Evolutionary conservation across 305 asterid species (phyloP).

Genomic region (Fraxinus velutina): DNA sequence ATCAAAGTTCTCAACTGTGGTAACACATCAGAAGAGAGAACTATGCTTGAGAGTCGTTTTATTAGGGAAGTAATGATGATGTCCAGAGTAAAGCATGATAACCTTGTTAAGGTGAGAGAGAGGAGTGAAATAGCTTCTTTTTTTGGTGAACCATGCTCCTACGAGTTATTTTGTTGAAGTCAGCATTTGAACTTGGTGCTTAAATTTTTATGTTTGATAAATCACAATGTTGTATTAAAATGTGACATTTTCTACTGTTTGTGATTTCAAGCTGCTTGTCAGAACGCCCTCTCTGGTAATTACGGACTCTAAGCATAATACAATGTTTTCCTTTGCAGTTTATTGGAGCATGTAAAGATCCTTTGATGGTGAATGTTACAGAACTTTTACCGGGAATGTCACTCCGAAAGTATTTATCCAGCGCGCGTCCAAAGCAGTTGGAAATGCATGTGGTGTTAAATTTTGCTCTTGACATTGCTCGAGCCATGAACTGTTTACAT

Average conservation of each 20-base stretch:
- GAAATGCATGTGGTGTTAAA: constrained; percentile 66
- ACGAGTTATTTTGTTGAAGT: background rate
- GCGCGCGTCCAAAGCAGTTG: constrained; percentile 73
- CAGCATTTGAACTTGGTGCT: background rate
- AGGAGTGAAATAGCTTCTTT: background rate
- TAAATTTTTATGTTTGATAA: background rate
- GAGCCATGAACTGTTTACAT: constrained; percentile 88
- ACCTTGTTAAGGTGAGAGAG: constrained; percentile 76
- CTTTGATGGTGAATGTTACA: constrained; percentile 87
- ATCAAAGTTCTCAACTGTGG: constrained; percentile 79
- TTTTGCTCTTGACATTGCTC: constrained; percentile 86
- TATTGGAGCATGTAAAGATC: constrained; percentile 97
- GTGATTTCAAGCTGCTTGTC: background rate
- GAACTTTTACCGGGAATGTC: constrained; percentile 95
- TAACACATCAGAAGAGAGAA: constrained; percentile 62
- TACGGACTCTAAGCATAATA: background rate
- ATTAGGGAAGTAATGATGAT: constrained; percentile 86
- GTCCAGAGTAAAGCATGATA: constrained; percentile 87
- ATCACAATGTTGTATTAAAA: background rate
- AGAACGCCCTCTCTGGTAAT: background rate
- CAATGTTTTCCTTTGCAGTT: constrained; percentile 49
- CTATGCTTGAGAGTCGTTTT: constrained; percentile 75
- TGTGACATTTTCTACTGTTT: background rate
- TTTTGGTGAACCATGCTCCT: background rate
- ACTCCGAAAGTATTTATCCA: constrained; percentile 69